phyloP scores from a whole-genome alignment of 306 rosid genomes.

The Echinosophora koreensis region DNA sequence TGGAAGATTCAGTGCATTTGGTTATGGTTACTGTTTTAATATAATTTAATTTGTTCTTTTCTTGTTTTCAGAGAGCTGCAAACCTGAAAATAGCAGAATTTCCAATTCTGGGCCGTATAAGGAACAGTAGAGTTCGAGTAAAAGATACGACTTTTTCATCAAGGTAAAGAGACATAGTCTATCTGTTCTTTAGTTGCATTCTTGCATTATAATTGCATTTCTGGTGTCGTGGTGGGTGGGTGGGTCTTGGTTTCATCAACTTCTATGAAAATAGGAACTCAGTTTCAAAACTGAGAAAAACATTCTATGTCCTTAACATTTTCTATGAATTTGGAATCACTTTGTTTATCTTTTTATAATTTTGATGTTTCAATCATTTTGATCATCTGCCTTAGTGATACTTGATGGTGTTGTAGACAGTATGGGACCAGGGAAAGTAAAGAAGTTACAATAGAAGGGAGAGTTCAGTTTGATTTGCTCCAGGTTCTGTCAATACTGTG shows the following conservation, averaged over 20 bases:
- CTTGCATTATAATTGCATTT: conserved; percentile 32
- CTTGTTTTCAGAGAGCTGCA: conserved; percentile 76
- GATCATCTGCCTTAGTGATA: conserved; percentile 31
- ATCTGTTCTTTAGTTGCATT: conserved; percentile 33
- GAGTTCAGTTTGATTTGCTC: conserved; percentile 98
- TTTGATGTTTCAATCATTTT: conserved; percentile 8
- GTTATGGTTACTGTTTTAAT: conserved; percentile 32
- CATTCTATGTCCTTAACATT: conserved; percentile 6
- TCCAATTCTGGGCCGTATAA: conserved; percentile 87
- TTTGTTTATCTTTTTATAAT: conserved; percentile 8
- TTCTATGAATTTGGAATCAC: conserved; percentile 23
- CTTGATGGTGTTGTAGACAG: conserved; percentile 71
- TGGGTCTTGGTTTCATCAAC: conserved; percentile 18
- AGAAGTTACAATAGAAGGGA: conserved; percentile 91
- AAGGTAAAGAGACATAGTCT: conserved; percentile 60
- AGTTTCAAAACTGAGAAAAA: conserved; percentile 7
- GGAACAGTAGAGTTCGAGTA: conserved; percentile 89
- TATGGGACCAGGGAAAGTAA: conserved; percentile 95
- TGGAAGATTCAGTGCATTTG: conserved; percentile 23
- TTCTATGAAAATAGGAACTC: conserved; percentile 13
- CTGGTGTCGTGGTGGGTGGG: not conserved
- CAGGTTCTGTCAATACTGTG: conserved; percentile 66
- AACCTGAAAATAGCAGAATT: conserved; percentile 83
- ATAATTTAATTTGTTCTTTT: conserved; percentile 39
- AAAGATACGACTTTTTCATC: conserved; percentile 97